phyloP scores from a whole-genome alignment of 108 stramenopile species.

The Pseudonitzschia multiseries region DNA sequence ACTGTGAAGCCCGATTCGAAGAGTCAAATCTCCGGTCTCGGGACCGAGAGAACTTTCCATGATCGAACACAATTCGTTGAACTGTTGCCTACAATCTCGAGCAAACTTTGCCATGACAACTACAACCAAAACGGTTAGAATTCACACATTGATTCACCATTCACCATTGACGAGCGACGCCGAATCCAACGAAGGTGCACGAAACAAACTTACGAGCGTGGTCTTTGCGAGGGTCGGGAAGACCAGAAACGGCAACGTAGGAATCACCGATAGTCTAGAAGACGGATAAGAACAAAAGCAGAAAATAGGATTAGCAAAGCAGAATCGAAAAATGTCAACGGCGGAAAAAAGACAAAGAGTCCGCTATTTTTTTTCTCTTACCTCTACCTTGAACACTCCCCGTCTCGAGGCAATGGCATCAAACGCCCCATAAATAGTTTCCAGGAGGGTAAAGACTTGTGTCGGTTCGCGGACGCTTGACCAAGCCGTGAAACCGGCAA shows the following conservation, averaged over 20 bases:
- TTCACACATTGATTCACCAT: too few relatives aligned
- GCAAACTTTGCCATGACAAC: slow-evolving; percentile 54
- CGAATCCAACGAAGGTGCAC: too few relatives aligned
- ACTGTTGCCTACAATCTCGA: slow-evolving; percentile 40
- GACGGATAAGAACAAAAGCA: too few relatives aligned
- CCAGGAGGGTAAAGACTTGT: slow-evolving; percentile 65
- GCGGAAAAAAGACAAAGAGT: too few relatives aligned
- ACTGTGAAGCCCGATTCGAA: slow-evolving; percentile 58
- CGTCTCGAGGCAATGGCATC: slow-evolving; percentile 44
- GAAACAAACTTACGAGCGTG: slow-evolving; percentile 34
- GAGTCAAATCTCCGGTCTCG: slow-evolving; percentile 39
- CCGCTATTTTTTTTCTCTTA: neutral
- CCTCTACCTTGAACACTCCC: slow-evolving; percentile 59
- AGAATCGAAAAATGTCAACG: too few relatives aligned
- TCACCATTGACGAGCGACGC: too few relatives aligned
- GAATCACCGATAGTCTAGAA: slow-evolving; percentile 44
- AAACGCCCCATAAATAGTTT: slow-evolving; percentile 56
- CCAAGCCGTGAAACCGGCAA: slow-evolving; percentile 58
- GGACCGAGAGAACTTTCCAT: slow-evolving; percentile 34
- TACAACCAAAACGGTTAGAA: too few relatives aligned
- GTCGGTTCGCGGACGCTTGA: slow-evolving; percentile 45
- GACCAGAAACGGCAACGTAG: slow-evolving; percentile 63
- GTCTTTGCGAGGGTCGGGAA: slow-evolving; percentile 55
- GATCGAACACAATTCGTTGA: slow-evolving; percentile 30
- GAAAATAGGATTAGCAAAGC: too few relatives aligned